Conservation (phyloP, 208 protist genomes). For the Novymonas esmeraldas region DNA sequence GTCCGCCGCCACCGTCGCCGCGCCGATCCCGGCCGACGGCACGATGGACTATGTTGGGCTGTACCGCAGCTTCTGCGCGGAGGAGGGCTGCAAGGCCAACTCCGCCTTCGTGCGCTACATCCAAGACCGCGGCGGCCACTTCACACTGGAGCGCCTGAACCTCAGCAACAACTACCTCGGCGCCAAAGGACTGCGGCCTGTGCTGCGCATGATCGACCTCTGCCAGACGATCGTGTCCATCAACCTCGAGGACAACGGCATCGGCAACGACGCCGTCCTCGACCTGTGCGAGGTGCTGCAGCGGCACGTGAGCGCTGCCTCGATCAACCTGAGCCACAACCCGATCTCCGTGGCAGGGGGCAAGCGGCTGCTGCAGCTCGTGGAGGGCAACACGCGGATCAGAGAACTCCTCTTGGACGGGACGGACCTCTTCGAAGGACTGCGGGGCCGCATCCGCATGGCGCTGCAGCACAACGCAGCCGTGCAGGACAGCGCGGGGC, state of each 20-base stretch:
- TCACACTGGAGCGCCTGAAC: constrained; percentile 45
- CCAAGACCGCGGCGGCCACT: constrained; percentile 28
- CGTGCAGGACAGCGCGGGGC: constrained; percentile 7
- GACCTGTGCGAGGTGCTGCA: constrained; percentile 66
- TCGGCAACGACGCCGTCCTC: constrained; percentile 76
- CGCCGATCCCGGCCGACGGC: constrained; percentile 2
- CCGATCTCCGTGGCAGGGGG: constrained; percentile 80
- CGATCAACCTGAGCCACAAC: constrained; percentile 77
- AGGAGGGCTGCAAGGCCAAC: constrained; percentile 81
- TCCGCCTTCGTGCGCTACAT: constrained; percentile 80
- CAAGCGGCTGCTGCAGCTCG: constrained; percentile 71
- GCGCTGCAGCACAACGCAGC: constrained; percentile 47
- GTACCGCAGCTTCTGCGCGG: constrained; percentile 78
- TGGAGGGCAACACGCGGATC: constrained; percentile 79
- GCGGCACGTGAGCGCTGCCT: constrained; percentile 67
- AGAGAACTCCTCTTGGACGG: constrained; percentile 60
- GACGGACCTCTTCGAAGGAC: constrained; percentile 79
- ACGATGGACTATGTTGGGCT: constrained; percentile 49
- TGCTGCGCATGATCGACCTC: constrained; percentile 80
- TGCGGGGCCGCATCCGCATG: constrained; percentile 66
- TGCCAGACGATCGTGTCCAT: constrained; percentile 81
- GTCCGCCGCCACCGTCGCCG: constrained; percentile 6
- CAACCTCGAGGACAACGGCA: constrained; percentile 82
- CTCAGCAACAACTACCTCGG: constrained; percentile 90
- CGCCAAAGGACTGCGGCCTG: constrained; percentile 78